phyloP scores from a whole-genome alignment of 73 alveolate species.

The Paramecium biaurelia region DNA sequence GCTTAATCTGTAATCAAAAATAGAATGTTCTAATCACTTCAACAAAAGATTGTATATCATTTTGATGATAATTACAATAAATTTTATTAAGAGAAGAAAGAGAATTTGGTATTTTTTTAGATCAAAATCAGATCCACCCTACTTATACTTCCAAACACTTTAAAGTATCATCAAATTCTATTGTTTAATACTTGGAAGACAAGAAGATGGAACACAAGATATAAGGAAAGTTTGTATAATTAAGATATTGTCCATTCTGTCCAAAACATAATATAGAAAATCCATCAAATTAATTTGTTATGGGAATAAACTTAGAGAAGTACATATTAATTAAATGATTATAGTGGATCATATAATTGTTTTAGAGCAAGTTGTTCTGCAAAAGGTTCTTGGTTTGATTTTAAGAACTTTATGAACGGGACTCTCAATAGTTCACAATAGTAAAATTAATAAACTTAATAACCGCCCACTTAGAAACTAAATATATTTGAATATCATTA shows the following conservation, averaged over 20 bases:
- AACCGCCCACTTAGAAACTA: not conserved
- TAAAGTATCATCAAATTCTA: not conserved
- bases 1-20: not conserved
- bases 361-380: conserved; percentile 77
- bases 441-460: not conserved
- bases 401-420: conserved; percentile 68
- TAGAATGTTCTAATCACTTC: not conserved
- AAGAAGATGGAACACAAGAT: not conserved
- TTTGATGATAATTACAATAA: not conserved
- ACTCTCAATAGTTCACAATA: not conserved
- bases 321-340: not conserved
- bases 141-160: conserved; percentile 32
- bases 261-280: conserved; percentile 79
- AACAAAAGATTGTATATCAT: not conserved
- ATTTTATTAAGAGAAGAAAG: not conserved
- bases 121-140: not conserved
- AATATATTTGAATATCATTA: conserved; percentile 32
- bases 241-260: conserved; percentile 83
- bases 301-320: conserved; percentile 60
- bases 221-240: not conserved
- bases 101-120: not conserved
- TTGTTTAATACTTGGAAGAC: not conserved
- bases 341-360: conserved; percentile 82
- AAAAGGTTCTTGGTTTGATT: conserved; percentile 86
- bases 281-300: conserved; percentile 67